A percentile compares a stretch with the other conserved stretches of the same genome.
phyloP scores from a whole-genome alignment of 2,329 filamentous ascomycete genomes.

The Cytospora leucostoma region DNA sequence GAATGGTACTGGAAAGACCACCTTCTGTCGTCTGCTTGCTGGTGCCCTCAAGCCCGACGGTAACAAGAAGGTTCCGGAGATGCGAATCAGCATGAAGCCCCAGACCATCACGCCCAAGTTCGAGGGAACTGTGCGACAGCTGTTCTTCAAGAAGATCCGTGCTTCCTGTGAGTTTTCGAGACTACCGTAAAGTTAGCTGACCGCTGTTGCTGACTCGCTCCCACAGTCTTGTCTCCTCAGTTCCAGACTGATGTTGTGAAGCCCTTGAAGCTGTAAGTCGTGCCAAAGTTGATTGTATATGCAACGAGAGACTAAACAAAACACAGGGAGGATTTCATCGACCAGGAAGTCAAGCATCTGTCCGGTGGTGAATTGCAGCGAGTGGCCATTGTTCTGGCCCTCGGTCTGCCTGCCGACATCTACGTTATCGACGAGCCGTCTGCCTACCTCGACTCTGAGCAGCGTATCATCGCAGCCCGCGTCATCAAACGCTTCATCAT shows the following conservation, averaged over 20 bases:
- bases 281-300: too few species aligned
- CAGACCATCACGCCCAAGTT: slow-evolving; percentile 99
- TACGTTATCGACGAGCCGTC: slow-evolving; percentile 98
- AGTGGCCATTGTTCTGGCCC: slow-evolving; percentile 95
- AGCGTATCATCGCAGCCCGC: slow-evolving; percentile 94
- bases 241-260: slow-evolving; percentile 99
- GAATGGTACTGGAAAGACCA: slow-evolving; percentile 99
- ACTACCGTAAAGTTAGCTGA: too few species aligned
- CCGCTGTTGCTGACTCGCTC: slow-evolving; percentile 5
- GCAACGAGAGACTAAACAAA: background rate
- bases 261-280: slow-evolving; percentile 77
- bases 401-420: slow-evolving; percentile 94
- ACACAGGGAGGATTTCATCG: slow-evolving; percentile 83
- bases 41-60: slow-evolving; percentile 91
- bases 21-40: slow-evolving; percentile 94
- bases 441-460: slow-evolving; percentile 97
- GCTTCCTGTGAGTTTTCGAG: slow-evolving; percentile 60
- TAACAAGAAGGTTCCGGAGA: slow-evolving; percentile 75
- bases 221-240: slow-evolving; percentile 77
- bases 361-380: slow-evolving; percentile 99
- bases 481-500: slow-evolving; percentile 99
- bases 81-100: slow-evolving; percentile 99
- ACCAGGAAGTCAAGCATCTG: slow-evolving; percentile 98
- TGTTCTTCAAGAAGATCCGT: slow-evolving; percentile 99
- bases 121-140: slow-evolving; percentile 90